Base-by-base conservation (phyloP, 768 basidiomycete species). In the Boletus coccyginus region DNA sequence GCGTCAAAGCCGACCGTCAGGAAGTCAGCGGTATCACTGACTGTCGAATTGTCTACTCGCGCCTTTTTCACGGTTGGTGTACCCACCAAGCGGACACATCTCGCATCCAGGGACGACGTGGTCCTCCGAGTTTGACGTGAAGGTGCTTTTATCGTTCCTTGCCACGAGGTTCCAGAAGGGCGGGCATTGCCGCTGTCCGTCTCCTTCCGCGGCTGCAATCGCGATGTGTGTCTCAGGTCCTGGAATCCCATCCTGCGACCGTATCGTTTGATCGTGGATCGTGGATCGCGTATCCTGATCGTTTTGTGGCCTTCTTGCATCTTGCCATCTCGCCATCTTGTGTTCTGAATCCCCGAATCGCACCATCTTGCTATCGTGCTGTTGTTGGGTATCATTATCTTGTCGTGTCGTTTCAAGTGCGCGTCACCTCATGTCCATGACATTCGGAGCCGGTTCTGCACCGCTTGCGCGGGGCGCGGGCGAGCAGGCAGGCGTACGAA, bases 41-140 rank as follows among this genome's bases (percentile, higher is more conserved):
- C 40, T 31, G 17, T 49, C 16, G 42, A 41, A 29, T 35, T 44
- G 44, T 31, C 44, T 41, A 36, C 17, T 41, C 12, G 40, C 47
- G 32, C 46, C 29, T 5, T 31, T 47, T 44, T 42, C 29, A 50
- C 29, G 33, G 21, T 33, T 29, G 62, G 44, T 52, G n/a, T 33
- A 9, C 14, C n/a, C 14, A 13, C 35, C 17, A 29, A 51, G 50
- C 36, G 13, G 31, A 24, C 21, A 19, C 27, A 35, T 27, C 35
- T 43, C 12, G 41, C 38, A 42, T 44, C 24, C 43, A 48, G 45
- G 53, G 41, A 53, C 47, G 17, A 16, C 13, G 17, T 29, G 14
- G 29, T 48, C 6, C 17, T 47, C 53, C 64, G 56, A 40, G 41
- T 19, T n/a, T 58, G 50, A 29, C 55, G 62, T 65, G 60, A 33